Evolutionary conservation across 768 basidiomycete species (phyloP), one percentile per base, ranked within the genome.

Genomic region (Favolaschia claudopus): DNA sequence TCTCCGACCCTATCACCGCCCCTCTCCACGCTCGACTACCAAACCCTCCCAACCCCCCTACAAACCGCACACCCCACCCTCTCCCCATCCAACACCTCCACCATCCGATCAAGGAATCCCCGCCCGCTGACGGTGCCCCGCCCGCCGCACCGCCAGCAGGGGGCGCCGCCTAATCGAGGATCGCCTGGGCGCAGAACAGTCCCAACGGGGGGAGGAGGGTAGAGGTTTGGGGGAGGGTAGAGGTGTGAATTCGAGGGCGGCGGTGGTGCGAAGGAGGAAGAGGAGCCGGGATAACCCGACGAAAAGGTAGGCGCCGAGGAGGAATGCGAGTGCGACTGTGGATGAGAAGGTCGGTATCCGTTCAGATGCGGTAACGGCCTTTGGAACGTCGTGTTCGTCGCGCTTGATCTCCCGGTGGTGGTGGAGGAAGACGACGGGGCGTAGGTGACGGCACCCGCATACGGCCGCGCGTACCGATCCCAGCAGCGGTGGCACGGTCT

Each of bases 71-170:
- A 93, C 33, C 70, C 74, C 46, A 74, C 69, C 60, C 75, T 68
- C 55, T 89, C 86, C n/a, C n/a, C n/a, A n/a, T n/a, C n/a, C n/a
- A n/a, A n/a, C n/a, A n/a, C n/a, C n/a, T n/a, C n/a, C n/a, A n/a
- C n/a, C n/a, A n/a, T n/a, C n/a, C n/a, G n/a, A n/a, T n/a, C n/a
- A n/a, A n/a, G n/a, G 43, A 91, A 79, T 4, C 90, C 60, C 40
- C 90, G 71, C 48, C 86, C 74, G 24, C 77, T 76, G 29, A 82
- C 68, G 32, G 64, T 73, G 4, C 90, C 91, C 20, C 72, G 69
- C 3, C 92, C 92, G 32, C 77, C 73, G 67, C 92, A 93, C 22
- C 79, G 74, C 83, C 80, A 84, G 70, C 92, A 93, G 63, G 81
- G 49, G 38, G 73, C 64, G 0, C 92, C 92, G 3, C 91, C 92